Conservation (phyloP, 1,284 basidiomycete genomes). For the Cerioporus squamosus region DNA sequence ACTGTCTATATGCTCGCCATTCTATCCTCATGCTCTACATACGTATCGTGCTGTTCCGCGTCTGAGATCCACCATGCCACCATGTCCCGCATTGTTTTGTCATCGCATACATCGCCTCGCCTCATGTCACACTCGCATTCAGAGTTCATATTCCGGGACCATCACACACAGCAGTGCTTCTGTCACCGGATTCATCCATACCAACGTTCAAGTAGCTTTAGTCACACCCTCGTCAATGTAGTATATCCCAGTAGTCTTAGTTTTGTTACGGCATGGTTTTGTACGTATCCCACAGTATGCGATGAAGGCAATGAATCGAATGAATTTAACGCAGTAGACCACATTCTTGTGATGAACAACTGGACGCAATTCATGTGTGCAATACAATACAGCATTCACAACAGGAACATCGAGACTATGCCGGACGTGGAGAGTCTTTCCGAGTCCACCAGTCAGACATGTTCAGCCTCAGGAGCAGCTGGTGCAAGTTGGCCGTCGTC, state of each 20-base stretch:
- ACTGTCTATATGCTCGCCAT: conserved; percentile 21
- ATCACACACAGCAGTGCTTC: conserved; percentile 2
- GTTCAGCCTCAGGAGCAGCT: conserved; percentile 31
- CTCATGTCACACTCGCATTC: conserved; percentile 17
- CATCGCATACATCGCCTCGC: conserved; percentile 22
- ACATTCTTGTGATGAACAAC: too few species aligned
- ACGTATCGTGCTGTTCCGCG: conserved; percentile 16
- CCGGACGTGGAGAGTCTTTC: neutral
- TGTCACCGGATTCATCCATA: conserved; percentile 4
- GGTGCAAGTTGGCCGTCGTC: conserved; percentile 35
- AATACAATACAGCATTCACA: too few species aligned
- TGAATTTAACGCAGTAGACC: neutral
- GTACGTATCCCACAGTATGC: conserved; percentile 11
- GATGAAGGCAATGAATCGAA: conserved; percentile 11
- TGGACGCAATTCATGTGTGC: too few species aligned
- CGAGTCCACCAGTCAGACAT: conserved; percentile 32
- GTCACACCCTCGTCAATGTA: conserved; percentile 17
- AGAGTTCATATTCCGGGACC: conserved; percentile 6
- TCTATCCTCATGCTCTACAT: conserved; percentile 19
- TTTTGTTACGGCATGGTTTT: conserved; percentile 21
- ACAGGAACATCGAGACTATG: too few species aligned
- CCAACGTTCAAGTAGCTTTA: conserved; percentile 17
- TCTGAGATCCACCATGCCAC: conserved; percentile 7
- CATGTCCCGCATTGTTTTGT: conserved; percentile 20
- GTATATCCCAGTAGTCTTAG: conserved; percentile 22